These are phyloP conservation scores for Endoconidiophora polonica DNA, from an alignment of 2,329 filamentous ascomycete genomes.

Conservation along the genomic window DNA sequence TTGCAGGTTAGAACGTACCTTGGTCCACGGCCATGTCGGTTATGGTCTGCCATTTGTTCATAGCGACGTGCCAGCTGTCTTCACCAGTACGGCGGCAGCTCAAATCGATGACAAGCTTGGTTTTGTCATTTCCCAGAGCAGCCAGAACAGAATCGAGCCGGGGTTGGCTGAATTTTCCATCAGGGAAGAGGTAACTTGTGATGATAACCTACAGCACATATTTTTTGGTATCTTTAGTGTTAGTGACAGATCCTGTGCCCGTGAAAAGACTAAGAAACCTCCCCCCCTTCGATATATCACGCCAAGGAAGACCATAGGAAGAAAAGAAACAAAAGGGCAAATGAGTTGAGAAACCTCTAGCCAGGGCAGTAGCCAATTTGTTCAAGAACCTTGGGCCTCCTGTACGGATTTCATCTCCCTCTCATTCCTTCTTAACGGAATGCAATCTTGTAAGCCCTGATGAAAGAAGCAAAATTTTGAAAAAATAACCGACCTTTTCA, in stretches of 20 bases:
- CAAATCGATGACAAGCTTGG: conserved; percentile 82
- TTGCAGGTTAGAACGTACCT: conserved; percentile 34
- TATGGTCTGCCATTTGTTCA: conserved; percentile 97
- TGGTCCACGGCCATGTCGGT: conserved; percentile 88
- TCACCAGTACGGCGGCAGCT: conserved; percentile 64
- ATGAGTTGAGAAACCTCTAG: too few relatives aligned
- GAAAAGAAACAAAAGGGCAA: too few relatives aligned
- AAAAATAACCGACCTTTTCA: conserved; percentile 49
- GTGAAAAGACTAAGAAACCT: not conserved
- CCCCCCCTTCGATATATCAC: not conserved
- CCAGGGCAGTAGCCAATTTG: too few relatives aligned
- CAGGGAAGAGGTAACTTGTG: conserved; percentile 85
- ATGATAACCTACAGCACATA: conserved; percentile 62
- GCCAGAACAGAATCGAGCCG: conserved; percentile 58
- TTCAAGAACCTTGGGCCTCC: too few relatives aligned
- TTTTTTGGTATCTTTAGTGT: not conserved
- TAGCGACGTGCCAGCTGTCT: conserved; percentile 84
- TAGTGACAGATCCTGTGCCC: not conserved
- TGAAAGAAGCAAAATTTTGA: not conserved
- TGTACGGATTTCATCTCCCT: too few relatives aligned
- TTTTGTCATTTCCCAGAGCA: conserved; percentile 55
- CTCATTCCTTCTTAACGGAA: too few relatives aligned
- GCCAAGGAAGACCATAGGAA: too few relatives aligned
- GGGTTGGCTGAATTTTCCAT: conserved; percentile 61
- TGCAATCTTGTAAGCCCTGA: too few relatives aligned